Evolutionary conservation across 2,329 filamentous ascomycete species (phyloP), one percentile per base, ranked within the genome.

Genomic region (Penicillium nordicum): DNA sequence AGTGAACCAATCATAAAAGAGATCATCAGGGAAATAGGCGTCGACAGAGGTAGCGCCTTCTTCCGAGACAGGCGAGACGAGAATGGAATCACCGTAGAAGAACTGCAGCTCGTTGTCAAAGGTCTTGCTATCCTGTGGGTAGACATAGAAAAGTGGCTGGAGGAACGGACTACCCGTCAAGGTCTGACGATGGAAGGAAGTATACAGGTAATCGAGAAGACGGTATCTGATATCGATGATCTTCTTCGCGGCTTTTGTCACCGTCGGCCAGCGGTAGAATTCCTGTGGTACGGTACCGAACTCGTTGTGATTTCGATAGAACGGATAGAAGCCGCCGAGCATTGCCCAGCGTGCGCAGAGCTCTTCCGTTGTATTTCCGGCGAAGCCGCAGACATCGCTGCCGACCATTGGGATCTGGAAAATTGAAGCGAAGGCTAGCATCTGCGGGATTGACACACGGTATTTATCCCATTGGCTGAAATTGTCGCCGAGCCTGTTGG

Each of bases 161-260:
- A 91, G 76, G 60, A 86, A 77, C 0, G 89, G 88, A 1, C 80
- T 81, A 34, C 89, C 89, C 42, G 82, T 80, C 18, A 77, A 66
- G 30, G 79, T 81, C 69, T 89, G 83, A 55, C 76, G 74, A 68
- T 86, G 78, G 63, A 91, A 78, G 0, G 85, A 84, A 1, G 89
- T 92, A 78, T 93, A 92, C 57, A 90, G 80, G 74, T 92, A 92
- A 66, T 92, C 89, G 12, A 92, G 78, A n/a, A 92, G 78, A 32
- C 83, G 80, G 75, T 92, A 92, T n/a, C 89, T 82, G 46, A 86
- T 85, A 30, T 82, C 81, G 64, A 92, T 90, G 18, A 85, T 87
- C 57, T 84, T 86, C 53, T 81, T 82, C 0, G 88, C 88, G 0
- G 87, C 86, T 9, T 80, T 74, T 0, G 87, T 78, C 5, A 89